phyloP scores from a whole-genome alignment of 352 stramenopile species.

The Pythium insidiosum region DNA sequence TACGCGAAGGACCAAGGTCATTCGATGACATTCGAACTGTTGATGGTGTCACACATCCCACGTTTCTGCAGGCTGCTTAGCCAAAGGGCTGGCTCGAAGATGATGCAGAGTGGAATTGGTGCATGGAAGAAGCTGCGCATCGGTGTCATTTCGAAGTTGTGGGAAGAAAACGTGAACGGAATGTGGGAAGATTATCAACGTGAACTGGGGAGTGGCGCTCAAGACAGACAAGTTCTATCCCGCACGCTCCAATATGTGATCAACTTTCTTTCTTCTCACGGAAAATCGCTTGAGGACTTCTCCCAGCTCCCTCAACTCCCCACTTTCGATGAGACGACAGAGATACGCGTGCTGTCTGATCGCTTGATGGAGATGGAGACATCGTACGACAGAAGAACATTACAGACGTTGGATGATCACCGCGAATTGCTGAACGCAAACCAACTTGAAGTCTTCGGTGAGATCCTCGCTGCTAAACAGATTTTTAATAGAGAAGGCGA shows the following conservation, averaged over 20 bases:
- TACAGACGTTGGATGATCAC: not conserved
- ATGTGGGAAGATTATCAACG: too few species aligned
- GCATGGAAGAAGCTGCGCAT: constrained; percentile 8
- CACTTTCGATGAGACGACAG: not conserved
- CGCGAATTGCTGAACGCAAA: not conserved
- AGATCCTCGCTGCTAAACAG: constrained; percentile 8
- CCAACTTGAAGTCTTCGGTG: constrained; percentile 12
- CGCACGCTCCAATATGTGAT: not conserved
- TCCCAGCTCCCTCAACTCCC: not conserved
- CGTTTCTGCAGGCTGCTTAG: too few species aligned
- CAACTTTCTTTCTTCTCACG: too few species aligned
- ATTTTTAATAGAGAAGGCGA: too few species aligned
- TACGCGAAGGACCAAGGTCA: too few species aligned
- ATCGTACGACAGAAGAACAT: constrained; percentile 2
- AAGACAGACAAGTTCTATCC: not conserved
- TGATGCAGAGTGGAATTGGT: too few species aligned
- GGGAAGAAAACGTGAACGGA: too few species aligned
- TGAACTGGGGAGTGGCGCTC: not conserved
- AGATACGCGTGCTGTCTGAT: not conserved
- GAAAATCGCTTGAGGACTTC: not conserved
- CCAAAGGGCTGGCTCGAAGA: too few species aligned
- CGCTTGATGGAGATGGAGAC: not conserved
- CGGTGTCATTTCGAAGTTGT: too few species aligned
- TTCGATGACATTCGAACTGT: too few species aligned
- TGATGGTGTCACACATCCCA: too few species aligned